Base-by-base conservation (phyloP, 192 early-diverging fungal genomes). In the Mortierella hygrophila region DNA sequence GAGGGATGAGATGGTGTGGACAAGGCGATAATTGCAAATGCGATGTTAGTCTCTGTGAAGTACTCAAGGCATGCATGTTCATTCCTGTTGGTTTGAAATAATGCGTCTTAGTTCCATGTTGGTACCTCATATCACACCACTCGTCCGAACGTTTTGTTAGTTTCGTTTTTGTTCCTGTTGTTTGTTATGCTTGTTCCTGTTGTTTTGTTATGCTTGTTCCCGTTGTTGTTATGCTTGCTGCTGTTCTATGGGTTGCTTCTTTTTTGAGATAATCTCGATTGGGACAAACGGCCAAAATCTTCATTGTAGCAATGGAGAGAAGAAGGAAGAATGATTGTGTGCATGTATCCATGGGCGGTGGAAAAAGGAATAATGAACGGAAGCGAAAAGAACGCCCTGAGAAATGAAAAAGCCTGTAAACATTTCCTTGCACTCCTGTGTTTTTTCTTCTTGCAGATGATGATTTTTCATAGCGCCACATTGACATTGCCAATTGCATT, bases 291-390 rank as follows among this genome's bases (percentile, higher is more conserved):
- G 60, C 60, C 10, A 65, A 65, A 65, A 29, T 26, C n/a, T 23
- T 26, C 55, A 6, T 55, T 55, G n/a, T 65, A 26, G 42, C 46
- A 13, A 41, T 46, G 11, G 72, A 18, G n/a, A 8, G 11, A 54
- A 35, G 13, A 16, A 35, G 15, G 52, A 32, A 26, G 49, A n/a
- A 10, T 29, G 35, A 35, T 1, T 29, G 26, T 65, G 26, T 32
- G 8, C 60, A 65, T 65, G 60, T 13, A 15, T 29, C 3, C 26
- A 32, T 65, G 55, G 10, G 0, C 18, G 49, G 5, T 52, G 49
- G 49, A 52, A 65, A 65, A 65, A 65, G 60, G 60, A 65, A 16
- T 65, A 65, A 65, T 32, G 60, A 35, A 65, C 60, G 60, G 60
- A 65, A 65, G 29, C 13, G 9, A 65, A 65, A 65, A 32, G 23